Base-by-base conservation (phyloP, 345 rosid species). In the Reutealis trisperma region DNA sequence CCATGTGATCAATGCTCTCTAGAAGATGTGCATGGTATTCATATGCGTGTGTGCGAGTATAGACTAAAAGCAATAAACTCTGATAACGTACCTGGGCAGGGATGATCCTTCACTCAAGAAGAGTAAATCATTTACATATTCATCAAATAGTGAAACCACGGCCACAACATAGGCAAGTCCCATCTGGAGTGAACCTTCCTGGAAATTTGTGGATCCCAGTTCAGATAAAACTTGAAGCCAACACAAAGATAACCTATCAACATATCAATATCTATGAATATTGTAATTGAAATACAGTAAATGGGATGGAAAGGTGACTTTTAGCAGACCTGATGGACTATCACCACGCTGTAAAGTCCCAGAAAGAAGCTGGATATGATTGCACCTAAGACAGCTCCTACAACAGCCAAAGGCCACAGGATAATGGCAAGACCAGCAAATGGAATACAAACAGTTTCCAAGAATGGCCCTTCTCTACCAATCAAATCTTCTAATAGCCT, bases 401-500 rank as follows among this genome's bases (percentile, higher is more conserved):
- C 65, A 60, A 92, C 96, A 77, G 93, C 97, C 74, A 94, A 73
- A 70, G 97, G 98, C 98, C 98, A 93, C 25, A 91, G 77, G 37
- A 91, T 72, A 59, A 94, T 91, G 47, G 95, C 91, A 65, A 94
- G 86, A 79, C 92, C 95, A 7, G 98, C 97, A 84, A 94, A 92
- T 24, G 97, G 97, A 78, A 93, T 95, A 79, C 98, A 94, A 0
- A 88, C 92, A 0, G 89, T 91, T 85, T 94, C 97, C 86, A 91
- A 76, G 83, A 94, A 94, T 0, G 97, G 97, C 37, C 98, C 97
- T 76, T 94, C 97, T 81, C 97, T 78, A 27, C 98, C 97, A 52
- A 93, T 86, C 84, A 93, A 84, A 79, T 94, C 97, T 82, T 94
- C 97, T 27, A 94, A 73, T 11, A 92, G 86, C 85, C 97, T 87